Conservation (phyloP, 176 grass and related monocot genomes). For the Eremochloa ophiuroides region DNA sequence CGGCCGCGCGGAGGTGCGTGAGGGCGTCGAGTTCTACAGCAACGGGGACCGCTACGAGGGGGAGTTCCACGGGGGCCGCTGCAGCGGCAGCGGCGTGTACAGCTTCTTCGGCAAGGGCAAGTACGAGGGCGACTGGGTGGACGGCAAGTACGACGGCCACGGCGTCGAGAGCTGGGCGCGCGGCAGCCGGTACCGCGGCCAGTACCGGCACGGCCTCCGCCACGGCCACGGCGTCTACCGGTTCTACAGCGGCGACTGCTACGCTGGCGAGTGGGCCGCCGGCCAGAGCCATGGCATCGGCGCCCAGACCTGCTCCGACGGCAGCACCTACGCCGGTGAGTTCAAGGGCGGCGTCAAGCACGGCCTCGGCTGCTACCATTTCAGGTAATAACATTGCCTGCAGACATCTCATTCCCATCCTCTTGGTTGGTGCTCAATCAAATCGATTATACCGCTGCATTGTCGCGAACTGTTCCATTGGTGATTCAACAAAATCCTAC, state of each 20-base stretch:
- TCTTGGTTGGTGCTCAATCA: background rate
- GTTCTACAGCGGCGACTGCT: conserved; percentile 71
- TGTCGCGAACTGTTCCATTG: background rate
- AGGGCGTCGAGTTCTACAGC: conserved; percentile 62
- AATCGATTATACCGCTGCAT: background rate
- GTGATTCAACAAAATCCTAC: background rate
- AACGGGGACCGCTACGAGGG: conserved; percentile 83
- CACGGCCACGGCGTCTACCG: conserved; percentile 68
- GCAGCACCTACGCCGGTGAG: conserved; percentile 66
- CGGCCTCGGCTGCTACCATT: conserved; percentile 68
- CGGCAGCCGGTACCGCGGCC: conserved; percentile 70
- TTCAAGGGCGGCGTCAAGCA: conserved; percentile 89
- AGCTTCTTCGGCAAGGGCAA: conserved; percentile 65
- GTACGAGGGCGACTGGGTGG: conserved; percentile 79
- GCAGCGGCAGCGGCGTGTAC: conserved; percentile 73
- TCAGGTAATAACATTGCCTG: conserved; percentile 34
- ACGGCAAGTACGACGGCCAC: conserved; percentile 69
- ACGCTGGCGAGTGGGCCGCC: conserved; percentile 60
- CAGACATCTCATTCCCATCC: too few species aligned
- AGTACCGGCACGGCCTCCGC: conserved; percentile 63
- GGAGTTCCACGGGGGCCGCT: conserved; percentile 54
- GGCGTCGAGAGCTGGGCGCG: conserved; percentile 84
- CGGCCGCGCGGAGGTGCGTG: conserved; percentile 5
- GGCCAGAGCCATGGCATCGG: conserved; percentile 90
- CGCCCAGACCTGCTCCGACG: conserved; percentile 57